Evolutionary conservation across 2,329 filamentous ascomycete genomes (phyloP).

Genomic region (Phoma herbarum): DNA sequence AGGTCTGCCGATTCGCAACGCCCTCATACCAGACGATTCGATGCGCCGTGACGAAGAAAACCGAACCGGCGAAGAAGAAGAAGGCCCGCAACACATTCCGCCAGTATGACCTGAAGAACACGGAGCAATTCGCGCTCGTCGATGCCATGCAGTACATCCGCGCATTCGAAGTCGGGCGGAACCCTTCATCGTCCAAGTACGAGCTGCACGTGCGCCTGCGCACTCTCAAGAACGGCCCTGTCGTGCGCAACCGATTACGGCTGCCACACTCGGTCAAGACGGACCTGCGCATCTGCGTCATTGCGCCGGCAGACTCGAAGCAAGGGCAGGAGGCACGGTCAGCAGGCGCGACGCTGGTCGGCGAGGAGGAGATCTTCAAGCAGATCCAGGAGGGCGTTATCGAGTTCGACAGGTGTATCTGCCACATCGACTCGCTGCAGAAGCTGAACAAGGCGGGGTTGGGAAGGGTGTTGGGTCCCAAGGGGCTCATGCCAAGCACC

Average conservation of each 20-base stretch:
- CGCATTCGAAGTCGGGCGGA: conserved; percentile 87
- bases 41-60: conserved; percentile 52
- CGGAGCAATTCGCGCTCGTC: conserved; percentile 80
- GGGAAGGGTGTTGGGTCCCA: conserved; percentile 84
- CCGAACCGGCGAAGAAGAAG: conserved; percentile 58
- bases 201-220: conserved; percentile 85
- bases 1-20: conserved; percentile 35
- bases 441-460: conserved; percentile 83
- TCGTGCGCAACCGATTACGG: conserved; percentile 85
- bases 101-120: conserved; percentile 68
- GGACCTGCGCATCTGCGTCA: conserved; percentile 87
- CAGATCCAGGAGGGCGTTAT: conserved; percentile 78
- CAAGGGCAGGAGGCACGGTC: conserved; percentile 76
- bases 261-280: conserved; percentile 91
- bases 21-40: conserved; percentile 51
- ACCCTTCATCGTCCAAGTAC: conserved; percentile 80
- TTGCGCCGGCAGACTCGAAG: conserved; percentile 82
- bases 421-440: conserved; percentile 78
- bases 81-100: conserved; percentile 74
- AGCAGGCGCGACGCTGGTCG: conserved; percentile 83
- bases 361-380: conserved; percentile 86
- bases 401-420: conserved; percentile 88
- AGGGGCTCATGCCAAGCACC: conserved; percentile 88
- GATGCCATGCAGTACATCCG: conserved; percentile 97
- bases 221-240: conserved; percentile 83